Evolutionary conservation across 345 rosid genomes (phyloP), one percentile per base, ranked within the genome.

Genomic region (Atalantia buxifolia): DNA sequence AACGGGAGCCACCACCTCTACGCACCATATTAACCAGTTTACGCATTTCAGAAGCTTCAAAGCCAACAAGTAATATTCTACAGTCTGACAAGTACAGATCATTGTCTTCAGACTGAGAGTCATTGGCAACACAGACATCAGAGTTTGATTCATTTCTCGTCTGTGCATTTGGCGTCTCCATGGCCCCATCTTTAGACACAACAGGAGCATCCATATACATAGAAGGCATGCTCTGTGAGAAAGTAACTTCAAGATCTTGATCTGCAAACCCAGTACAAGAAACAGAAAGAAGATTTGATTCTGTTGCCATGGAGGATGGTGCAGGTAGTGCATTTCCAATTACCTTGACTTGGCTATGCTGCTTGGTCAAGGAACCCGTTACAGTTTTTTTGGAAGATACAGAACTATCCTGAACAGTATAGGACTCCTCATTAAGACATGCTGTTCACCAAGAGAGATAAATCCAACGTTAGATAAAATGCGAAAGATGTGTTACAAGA

Each of bases 21-120:
- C 93, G 90, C 81, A 89, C 88, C 86, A 94, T 86, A 85, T 84
- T 87, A 76, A 94, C 91, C 80, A 91, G 87, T 83, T 87, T 92
- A 72, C 94, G 94, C 90, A 92, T 80, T 83, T 88, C 97, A 84
- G 87, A 85, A 84, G 91, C 89, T 89, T 88, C 93, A 90, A 94
- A 92, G n/a, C 98, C 98, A 82, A 90, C 83, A 57, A 96, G 86
- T 45, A 86, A 82, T 84, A 96, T 85, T 79, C 87, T 86, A 81
- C 98, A 94, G 55, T 92, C 97, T 70, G 98, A 94, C 87, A 96
- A 85, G 89, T 96, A 94, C 72, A 94, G 80, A 82, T 92, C 92
- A 86, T 83, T 84, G 62, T 91, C 97, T 83, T 92, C 98, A 28
- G 94, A 87, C 84, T 88, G 90, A 84, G 97, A 89, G 76, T 96